A percentile compares a stretch with the other conserved stretches of the same genome.
Conservation (phyloP, 805 yeast genomes). For the Cyberlindnera mrakii region DNA sequence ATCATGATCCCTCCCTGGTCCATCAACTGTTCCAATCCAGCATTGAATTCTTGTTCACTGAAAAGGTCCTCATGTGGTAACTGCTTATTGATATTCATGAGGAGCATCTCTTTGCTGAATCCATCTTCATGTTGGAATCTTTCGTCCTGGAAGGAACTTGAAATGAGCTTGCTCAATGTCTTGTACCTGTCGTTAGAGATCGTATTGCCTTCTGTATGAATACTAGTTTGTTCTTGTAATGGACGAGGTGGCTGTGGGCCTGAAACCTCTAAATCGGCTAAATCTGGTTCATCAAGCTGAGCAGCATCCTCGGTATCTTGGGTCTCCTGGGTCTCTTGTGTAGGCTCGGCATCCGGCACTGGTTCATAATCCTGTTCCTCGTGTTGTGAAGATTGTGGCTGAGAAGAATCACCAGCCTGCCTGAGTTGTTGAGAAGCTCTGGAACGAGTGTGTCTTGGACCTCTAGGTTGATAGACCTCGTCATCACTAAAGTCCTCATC, state of each 20-base stretch:
- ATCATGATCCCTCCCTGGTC: constrained; percentile 27
- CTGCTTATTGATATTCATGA: constrained; percentile 29
- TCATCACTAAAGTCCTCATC: background rate
- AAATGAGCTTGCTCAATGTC: constrained; percentile 5
- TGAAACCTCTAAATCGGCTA: background rate
- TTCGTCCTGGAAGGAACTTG: constrained; percentile 8
- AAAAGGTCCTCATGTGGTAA: constrained; percentile 33
- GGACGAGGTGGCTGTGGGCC: background rate
- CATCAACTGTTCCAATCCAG: constrained; percentile 29
- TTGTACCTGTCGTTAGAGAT: constrained; percentile 13
- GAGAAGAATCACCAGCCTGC: background rate
- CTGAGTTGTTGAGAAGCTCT: background rate
- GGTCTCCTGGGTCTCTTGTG: constrained; percentile 9
- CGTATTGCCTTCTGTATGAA: constrained; percentile 2
- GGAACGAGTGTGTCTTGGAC: background rate
- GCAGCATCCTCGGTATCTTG: constrained; percentile 5
- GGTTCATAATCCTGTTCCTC: constrained; percentile 10
- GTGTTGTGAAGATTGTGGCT: constrained; percentile 12
- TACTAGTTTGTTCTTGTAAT: constrained; percentile 2
- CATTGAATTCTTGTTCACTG: constrained; percentile 28
- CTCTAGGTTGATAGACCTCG: background rate
- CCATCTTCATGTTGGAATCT: constrained; percentile 25
- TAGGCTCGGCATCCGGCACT: background rate
- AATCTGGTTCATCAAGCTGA: background rate
- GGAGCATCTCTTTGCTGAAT: constrained; percentile 24